Percentiles rank a stretch among this genome's conserved stretches.
phyloP scores from a whole-genome alignment of 2,329 filamentous ascomycete species.

The Calonectria multiphialidica region DNA sequence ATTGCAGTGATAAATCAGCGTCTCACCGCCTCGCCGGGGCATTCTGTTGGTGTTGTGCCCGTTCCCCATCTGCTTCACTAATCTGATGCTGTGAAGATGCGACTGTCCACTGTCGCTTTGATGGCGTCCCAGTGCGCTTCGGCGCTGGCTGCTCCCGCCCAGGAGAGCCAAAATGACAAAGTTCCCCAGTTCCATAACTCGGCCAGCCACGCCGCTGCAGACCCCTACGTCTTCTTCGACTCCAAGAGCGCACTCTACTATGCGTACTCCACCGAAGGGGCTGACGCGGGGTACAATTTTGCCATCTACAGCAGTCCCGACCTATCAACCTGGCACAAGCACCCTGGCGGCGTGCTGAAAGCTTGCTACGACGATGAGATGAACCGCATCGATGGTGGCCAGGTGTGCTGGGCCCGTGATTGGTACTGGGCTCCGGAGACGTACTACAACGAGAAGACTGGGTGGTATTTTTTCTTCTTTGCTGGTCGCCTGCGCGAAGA shows the following conservation, averaged over 20 bases:
- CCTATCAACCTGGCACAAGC: conserved; percentile 50
- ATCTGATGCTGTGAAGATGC: background rate
- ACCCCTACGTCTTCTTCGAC: conserved; percentile 50
- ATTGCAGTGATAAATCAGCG: background rate
- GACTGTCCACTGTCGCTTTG: background rate
- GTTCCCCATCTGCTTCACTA: background rate
- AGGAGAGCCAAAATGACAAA: background rate
- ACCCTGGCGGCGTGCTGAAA: conserved; percentile 48
- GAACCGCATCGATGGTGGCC: conserved; percentile 45
- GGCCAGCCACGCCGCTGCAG: conserved; percentile 47
- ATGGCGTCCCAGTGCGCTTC: background rate
- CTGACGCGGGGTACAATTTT: conserved; percentile 47
- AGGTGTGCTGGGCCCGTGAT: conserved; percentile 51
- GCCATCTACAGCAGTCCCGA: conserved; percentile 52
- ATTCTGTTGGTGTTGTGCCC: background rate
- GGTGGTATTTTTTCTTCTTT: conserved; percentile 54
- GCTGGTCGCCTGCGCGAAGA: conserved; percentile 49
- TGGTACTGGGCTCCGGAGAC: conserved; percentile 53
- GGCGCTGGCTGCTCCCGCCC: background rate
- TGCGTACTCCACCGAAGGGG: conserved; percentile 52
- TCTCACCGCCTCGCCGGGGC: background rate
- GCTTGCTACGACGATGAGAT: conserved; percentile 47
- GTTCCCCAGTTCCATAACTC: conserved; percentile 50
- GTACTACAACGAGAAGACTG: conserved; percentile 50
- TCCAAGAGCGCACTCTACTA: conserved; percentile 46